Evolutionary conservation across 179 eudicot genomes (phyloP).

Genomic region (Kewa caespitosa): DNA sequence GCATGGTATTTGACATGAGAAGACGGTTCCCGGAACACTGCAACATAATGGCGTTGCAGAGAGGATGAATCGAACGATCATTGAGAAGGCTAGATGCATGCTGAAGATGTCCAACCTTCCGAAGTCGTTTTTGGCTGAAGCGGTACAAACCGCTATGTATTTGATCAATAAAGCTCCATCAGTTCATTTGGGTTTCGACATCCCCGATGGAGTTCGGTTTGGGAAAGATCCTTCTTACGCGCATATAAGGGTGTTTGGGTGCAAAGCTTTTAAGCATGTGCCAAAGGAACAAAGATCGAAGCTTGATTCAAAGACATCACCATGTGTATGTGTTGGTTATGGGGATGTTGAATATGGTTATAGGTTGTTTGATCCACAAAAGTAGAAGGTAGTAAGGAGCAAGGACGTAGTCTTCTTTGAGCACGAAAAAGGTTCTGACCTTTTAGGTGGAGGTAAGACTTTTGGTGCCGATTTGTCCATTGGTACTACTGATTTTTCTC

Average conservation of each 20-base stretch:
- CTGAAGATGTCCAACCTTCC: conserved; percentile 4
- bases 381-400: background rate
- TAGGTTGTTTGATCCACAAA: background rate
- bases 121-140: conserved; percentile 10
- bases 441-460: too few species aligned
- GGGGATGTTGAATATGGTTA: background rate
- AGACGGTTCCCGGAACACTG: too few species aligned
- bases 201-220: background rate
- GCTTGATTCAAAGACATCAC: background rate
- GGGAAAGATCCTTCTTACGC: background rate
- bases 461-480: too few species aligned
- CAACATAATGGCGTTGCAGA: too few species aligned
- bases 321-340: background rate
- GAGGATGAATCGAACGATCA: too few species aligned
- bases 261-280: conserved; percentile 3
- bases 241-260: background rate
- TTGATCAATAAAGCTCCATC: conserved; percentile 8
- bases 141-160: background rate
- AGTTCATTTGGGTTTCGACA: conserved; percentile 4
- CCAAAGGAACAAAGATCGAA: background rate
- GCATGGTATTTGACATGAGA: too few species aligned
- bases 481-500: too few species aligned
- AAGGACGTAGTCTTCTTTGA: background rate
- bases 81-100: background rate
- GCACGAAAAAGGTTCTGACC: too few species aligned